Base-by-base conservation (phyloP, 2,329 filamentous ascomycete genomes). In the Fusarium marasasianum region DNA sequence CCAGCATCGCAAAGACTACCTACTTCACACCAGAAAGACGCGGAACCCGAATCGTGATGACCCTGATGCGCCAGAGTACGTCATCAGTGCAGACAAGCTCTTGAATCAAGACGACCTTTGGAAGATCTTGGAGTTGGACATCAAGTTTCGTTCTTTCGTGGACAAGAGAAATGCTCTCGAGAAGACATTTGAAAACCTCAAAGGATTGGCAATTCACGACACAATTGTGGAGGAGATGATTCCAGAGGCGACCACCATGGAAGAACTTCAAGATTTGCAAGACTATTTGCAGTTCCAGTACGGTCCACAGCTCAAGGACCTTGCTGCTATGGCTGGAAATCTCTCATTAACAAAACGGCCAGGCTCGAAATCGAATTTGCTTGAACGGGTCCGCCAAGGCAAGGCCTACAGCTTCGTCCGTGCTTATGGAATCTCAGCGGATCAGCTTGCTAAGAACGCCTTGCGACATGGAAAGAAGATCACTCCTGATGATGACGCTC, bases 201-300 rank as follows among this genome's bases (percentile, higher is more conserved):
- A 91, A 78, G 84, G 84, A 11, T 84, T 90, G 24, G 88, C 88
- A 8, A 86, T 95, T 26, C 84, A 91, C 31, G 96, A 98, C 79
- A 80, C 86, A 3, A 91, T 94, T 64, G 91, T 98, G 45, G 93
- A 96, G 51, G 92, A 95, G 75, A 92, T 98, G 87, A 89, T 96
- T n/a, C 87, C 89, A 2, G 87, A 91, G 66, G 95, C 95, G 7
- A 90, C 90, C 9, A 96, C 93, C 1, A 95, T 98, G 87, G 96
- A 99, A 80, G 96, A 99, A 80, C 88, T 99, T 24, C 96, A 99
- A 80, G 96, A 99, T 81, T 84, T 99, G 29, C 96, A 98, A 80
- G 96, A 99, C 79, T 98, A 98, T 78, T 86, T 98, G 60, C 95
- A 98, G 79, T 99, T 99, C 83, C 93, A 95, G 79, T 98, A 98